Evolutionary conservation across 2,329 filamentous ascomycete genomes (phyloP), one percentile per base, ranked within the genome.

Genomic region (Aureobasidium subglaciale): DNA sequence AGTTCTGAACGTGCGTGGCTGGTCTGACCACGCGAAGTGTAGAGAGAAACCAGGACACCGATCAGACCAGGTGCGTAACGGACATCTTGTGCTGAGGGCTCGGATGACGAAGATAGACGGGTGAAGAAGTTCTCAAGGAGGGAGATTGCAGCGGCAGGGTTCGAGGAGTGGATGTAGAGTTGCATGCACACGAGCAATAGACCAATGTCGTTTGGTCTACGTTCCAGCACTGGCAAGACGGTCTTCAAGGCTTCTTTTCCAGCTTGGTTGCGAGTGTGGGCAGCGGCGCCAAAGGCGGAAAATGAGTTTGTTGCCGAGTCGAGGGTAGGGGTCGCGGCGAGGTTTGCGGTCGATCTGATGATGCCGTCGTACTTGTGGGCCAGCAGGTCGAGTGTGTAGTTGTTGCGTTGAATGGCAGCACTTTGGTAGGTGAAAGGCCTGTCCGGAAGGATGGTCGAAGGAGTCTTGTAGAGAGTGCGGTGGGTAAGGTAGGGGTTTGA

Each of bases 51-150:
- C 3, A 88, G 77, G 1, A 92, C 77, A 0, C 88, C 90, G 25
- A 97, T 80, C 1, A 99, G 76, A 2, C 92, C 92, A 0, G 93
- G 92, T 24, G 89, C 85, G 68, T 86, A 93, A 10, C 91, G 85
- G 24, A 87, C 81, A 62, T 90, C 84, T 56, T 83, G 76, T 57
- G 85, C 78, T 15, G 79, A 75, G 2, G 78, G 66, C 0, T 75
- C 73, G 5, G 70, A 76, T 3, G 81, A 82, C 45, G 81, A 71
- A 63, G 92, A 88, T 1, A 96, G 77, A 9, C 80, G 80, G 59
- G 79, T 79, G 55, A 96, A 80, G 66, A 93, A 91, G 1, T 80
- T 75, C 66, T 95, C 87, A 2, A 96, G 75, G 5, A 89, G 76
- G n/a, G 78, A 75, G 32, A 90, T 81, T 4, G 92, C 92, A 4